These are phyloP conservation scores for Pistacia vera DNA, from an alignment of 345 rosid genomes.

Conservation along the genomic window DNA sequence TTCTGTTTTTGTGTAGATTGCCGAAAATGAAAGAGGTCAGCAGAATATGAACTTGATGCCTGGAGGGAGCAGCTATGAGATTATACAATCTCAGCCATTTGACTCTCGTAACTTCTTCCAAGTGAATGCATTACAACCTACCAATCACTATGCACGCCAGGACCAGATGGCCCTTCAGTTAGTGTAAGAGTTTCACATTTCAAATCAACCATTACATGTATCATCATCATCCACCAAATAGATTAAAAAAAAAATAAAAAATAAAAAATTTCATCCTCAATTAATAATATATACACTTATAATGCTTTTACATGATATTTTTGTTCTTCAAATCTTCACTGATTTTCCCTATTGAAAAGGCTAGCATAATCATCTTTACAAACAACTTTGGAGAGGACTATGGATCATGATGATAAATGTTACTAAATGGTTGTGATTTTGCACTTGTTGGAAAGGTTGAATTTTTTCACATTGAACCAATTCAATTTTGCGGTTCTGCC, in stretches of 20 bases:
- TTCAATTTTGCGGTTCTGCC: too few relatives aligned
- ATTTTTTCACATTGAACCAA: too few relatives aligned
- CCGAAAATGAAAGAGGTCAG: conserved; percentile 81
- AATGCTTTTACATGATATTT: too few relatives aligned
- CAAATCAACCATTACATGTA: neutral
- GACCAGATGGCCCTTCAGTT: conserved; percentile 87
- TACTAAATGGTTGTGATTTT: neutral
- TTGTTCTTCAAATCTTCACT: neutral
- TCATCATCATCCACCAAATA: neutral
- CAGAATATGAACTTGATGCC: conserved; percentile 84
- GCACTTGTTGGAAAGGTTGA: neutral
- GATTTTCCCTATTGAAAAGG: neutral
- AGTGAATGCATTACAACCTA: conserved; percentile 78
- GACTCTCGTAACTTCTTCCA: conserved; percentile 83
- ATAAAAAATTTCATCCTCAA: too few relatives aligned
- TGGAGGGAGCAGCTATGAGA: conserved; percentile 64
- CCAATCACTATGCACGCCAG: conserved; percentile 60
- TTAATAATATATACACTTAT: too few relatives aligned
- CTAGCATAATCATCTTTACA: neutral
- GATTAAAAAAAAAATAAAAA: too few relatives aligned
- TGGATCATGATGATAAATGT: neutral
- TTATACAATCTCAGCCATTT: conserved; percentile 61
- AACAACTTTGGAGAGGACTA: too few relatives aligned
- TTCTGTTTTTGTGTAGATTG: conserved; percentile 49
- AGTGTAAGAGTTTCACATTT: conserved; percentile 47